Evolutionary conservation across 2,329 filamentous ascomycete species (phyloP), one percentile per base, ranked within the genome.

Genomic region (Cercospora sesami): DNA sequence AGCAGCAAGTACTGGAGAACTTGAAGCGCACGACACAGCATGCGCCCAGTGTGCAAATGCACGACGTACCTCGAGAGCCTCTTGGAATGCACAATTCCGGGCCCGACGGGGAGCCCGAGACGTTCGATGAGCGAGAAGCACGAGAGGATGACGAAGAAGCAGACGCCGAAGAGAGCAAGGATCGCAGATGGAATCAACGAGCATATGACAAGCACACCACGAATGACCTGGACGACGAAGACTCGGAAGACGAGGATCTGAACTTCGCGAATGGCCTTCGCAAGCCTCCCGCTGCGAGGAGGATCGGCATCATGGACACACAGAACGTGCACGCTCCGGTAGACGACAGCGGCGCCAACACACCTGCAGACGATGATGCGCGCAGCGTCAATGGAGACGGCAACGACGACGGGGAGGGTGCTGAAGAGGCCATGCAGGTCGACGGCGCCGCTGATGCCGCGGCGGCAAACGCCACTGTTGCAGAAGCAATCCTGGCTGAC

Each of bases 241-340:
- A 95, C 53, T 96, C 92, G 71, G 93, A 96, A 69, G 93, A 97
- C 68, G 94, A 98, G 74, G 93, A 96, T 10, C 87, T 93, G 79
- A 87, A 87, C 51, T 83, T 84, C 51, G 85, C 86, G 42, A 92
- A 95, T 72, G 94, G 93, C 16, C 86, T 93, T 48, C 89, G 86
- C 62, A 86, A 88, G 72, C 75, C 76, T 12, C 81, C 81, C 42
- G 75, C 74, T 18, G 76, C 80, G 61, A 83, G 83, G 71, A 79
- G 84, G 69, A 81, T 86, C 60, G 87, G 89, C 68, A 88, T 90
- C 65, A 86, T 86, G 79, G 88, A 89, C 72, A 86, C 85, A 75
- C 82, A 84, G 63, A 89, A 89, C 69, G 80, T 86, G 1, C 81
- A 88, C 70, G 81, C 82, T n/a, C 81, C 81, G 14, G 72, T 71